Evolutionary conservation across 306 rosid genomes (phyloP).

Genomic region (Pueraria montana): DNA sequence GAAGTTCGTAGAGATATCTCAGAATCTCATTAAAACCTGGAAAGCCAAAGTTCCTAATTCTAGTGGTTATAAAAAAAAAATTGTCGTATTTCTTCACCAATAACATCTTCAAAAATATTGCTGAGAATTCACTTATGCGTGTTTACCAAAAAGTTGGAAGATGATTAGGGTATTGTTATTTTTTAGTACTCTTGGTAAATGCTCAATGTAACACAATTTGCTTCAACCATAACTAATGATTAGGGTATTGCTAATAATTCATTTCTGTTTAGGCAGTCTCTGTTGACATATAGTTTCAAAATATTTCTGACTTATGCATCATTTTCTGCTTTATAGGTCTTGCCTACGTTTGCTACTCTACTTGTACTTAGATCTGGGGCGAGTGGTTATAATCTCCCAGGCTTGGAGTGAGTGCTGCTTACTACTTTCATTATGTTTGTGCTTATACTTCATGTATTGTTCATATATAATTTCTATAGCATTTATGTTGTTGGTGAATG

Average conservation of each 20-base stretch:
- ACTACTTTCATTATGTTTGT: slow-evolving; percentile 34
- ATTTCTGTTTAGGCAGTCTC: slow-evolving; percentile 35
- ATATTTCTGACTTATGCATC: slow-evolving; percentile 19
- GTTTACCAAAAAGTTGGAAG: not conserved
- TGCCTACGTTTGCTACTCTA: slow-evolving; percentile 89
- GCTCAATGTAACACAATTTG: slow-evolving; percentile 15
- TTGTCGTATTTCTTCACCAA: not conserved
- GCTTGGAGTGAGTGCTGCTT: slow-evolving; percentile 76
- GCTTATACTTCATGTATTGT: slow-evolving; percentile 25
- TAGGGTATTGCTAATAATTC: slow-evolving; percentile 7
- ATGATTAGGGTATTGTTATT: slow-evolving; percentile 1
- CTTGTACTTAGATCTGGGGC: slow-evolving; percentile 52
- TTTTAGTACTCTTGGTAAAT: slow-evolving; percentile 23
- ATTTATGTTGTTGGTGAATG: slow-evolving; percentile 16
- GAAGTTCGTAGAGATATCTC: too few relatives aligned
- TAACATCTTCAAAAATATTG: not conserved
- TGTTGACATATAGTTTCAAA: slow-evolving; percentile 1
- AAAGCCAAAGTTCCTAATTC: not conserved
- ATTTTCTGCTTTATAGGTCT: slow-evolving; percentile 61
- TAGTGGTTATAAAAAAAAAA: not conserved
- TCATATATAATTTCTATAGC: not conserved
- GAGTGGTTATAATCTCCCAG: slow-evolving; percentile 59
- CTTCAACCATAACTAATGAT: slow-evolving; percentile 18
- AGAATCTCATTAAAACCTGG: not conserved
- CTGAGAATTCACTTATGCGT: slow-evolving; percentile 10